Percentiles rank a stretch among this genome's conserved stretches.
phyloP scores from a whole-genome alignment of 768 basidiomycete genomes.

The Strobilomyces echinocephalus region DNA sequence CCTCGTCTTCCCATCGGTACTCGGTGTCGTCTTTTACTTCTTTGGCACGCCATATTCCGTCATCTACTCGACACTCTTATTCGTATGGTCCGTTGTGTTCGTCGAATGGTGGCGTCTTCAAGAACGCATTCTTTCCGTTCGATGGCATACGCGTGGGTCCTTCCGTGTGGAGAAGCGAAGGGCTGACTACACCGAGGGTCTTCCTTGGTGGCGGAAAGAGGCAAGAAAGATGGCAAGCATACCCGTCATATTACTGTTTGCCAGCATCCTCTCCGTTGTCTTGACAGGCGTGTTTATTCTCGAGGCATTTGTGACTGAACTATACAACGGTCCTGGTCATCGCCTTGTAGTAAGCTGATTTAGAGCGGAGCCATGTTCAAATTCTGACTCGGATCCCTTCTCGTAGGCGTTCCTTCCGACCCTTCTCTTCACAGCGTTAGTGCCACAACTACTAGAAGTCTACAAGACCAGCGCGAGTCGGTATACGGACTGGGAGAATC shows the following conservation, averaged over 20 bases:
- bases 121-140: slow-evolving; percentile 76
- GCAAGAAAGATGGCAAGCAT: slow-evolving; percentile 60
- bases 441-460: slow-evolving; percentile 72
- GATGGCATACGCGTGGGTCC: slow-evolving; percentile 76
- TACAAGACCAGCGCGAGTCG: slow-evolving; percentile 65
- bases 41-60: slow-evolving; percentile 71
- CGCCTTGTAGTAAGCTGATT: slow-evolving; percentile 60
- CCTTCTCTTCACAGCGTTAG: slow-evolving; percentile 70
- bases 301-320: slow-evolving; percentile 83
- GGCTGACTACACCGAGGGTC: slow-evolving; percentile 49
- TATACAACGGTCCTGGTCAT: slow-evolving; percentile 87
- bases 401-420: slow-evolving; percentile 75
- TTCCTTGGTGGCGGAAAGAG: slow-evolving; percentile 74
- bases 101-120: slow-evolving; percentile 91
- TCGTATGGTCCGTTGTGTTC: slow-evolving; percentile 81
- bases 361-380: no score
- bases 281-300: slow-evolving; percentile 81
- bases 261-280: slow-evolving; percentile 59
- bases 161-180: slow-evolving; percentile 73
- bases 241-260: slow-evolving; percentile 72
- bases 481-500: slow-evolving; percentile 90
- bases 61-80: slow-evolving; percentile 67
- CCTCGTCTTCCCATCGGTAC: slow-evolving; percentile 67
- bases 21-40: slow-evolving; percentile 69
- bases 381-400: not conserved